Base-by-base conservation (phyloP, 2,329 filamentous ascomycete species). In the Fusarium irregulare region DNA sequence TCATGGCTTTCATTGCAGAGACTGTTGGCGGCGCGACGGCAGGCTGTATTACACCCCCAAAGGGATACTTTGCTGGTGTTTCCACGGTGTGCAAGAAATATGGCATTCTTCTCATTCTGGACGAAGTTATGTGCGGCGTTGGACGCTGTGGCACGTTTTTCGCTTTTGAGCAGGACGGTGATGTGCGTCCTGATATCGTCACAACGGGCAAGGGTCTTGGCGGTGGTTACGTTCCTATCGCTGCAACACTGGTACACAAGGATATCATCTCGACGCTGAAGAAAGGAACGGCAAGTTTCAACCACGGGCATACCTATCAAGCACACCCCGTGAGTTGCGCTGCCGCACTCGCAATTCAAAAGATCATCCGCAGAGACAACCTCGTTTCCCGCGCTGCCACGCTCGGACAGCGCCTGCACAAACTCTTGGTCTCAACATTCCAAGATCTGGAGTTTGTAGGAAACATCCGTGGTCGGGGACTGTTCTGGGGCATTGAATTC, bases 81-180 rank as follows among this genome's bases (percentile, higher is more conserved):
- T 86, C 87, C 73, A 80, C 82, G 3, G 82, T 96, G 2, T 96
- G 93, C 76, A 85, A 91, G 55, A 88, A 87, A 64, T 84, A 95
- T 74, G 92, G 91, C 1, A 88, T 90, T 0, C 85, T 96, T 0
- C 82, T 96, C n/a, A 90, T 95, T 47, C 80, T 95, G 0, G 93
- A 96, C 73, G 93, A 95, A 54, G 85, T 93, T 46, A 93, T 94
- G 91, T 90, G 87, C 49, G 90, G 90, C 4, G 86, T 86, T 78
- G 89, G 89, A 2, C 81, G 89, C 2, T 85, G 84, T 0, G 89
- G 88, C 0, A 84, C 81, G 7, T 78, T 90, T 69, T 86, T 92
- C 78, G 87, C 88, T 3, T 92, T 88, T 85, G 83, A 91, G 70
- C 83, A 88, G 49, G 85, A 89, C 28, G 83, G 79, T 1, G 80